These are phyloP conservation scores for Tuber indicum DNA, from an alignment of 495 filamentous ascomycete species.

Conservation along the genomic window DNA sequence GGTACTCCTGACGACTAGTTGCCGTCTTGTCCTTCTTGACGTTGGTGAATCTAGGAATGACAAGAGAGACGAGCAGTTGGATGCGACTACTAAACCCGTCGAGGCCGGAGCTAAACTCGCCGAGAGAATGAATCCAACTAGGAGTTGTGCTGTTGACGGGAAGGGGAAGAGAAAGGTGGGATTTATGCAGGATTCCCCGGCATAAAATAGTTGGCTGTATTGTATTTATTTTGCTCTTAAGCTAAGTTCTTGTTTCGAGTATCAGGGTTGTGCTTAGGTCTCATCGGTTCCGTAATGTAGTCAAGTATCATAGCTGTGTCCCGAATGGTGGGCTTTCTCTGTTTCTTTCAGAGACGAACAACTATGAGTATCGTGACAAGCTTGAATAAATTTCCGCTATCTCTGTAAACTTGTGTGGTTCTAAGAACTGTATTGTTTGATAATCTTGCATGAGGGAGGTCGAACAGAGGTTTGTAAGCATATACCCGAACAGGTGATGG, in stretches of 20 bases:
- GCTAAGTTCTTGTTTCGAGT: not conserved
- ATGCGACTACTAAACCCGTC: not conserved
- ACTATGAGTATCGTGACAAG: not conserved
- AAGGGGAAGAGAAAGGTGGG: slow-evolving; percentile 36
- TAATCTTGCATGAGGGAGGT: not conserved
- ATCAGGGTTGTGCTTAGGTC: not conserved
- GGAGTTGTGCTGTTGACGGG: slow-evolving; percentile 9
- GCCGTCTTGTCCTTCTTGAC: slow-evolving; percentile 20
- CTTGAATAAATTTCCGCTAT: not conserved
- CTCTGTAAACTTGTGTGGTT: not conserved
- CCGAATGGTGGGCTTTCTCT: not conserved
- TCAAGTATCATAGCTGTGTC: not conserved
- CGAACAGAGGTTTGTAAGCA: not conserved
- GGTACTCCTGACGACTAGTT: slow-evolving; percentile 16
- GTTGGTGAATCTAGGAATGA: slow-evolving; percentile 12
- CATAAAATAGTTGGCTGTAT: not conserved
- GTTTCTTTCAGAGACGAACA: not conserved
- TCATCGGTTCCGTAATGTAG: not conserved
- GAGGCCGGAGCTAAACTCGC: not conserved
- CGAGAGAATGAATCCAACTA: slow-evolving; percentile 1
- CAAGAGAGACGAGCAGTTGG: not conserved
- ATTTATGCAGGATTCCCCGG: slow-evolving; percentile 21
- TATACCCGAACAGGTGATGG: not conserved
- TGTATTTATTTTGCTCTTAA: not conserved
- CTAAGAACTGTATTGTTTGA: not conserved